Evolutionary conservation across 164 flowering plant genomes (phyloP).

Genomic region (Amborella trichopoda): DNA sequence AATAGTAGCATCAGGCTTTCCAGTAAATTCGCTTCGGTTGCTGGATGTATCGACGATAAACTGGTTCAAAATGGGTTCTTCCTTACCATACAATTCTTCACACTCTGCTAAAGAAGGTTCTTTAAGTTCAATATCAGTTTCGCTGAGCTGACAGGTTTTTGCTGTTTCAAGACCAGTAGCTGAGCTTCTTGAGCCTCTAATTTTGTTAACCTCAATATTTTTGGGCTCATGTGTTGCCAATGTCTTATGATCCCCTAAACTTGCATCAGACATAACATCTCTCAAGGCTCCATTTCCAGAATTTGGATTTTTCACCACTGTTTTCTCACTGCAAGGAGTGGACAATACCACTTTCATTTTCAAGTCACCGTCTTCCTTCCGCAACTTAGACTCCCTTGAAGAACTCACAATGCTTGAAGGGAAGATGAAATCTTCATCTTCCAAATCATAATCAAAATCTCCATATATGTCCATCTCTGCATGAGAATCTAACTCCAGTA

Average conservation of each 20-base stretch:
- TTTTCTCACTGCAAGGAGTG: slow-evolving; percentile 22
- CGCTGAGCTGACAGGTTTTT: too few relatives aligned
- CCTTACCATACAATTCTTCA: slow-evolving; percentile 82
- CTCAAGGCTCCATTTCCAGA: slow-evolving; percentile 3
- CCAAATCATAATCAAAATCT: slow-evolving; percentile 81
- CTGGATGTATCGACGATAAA: slow-evolving; percentile 15
- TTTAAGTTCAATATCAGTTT: too few relatives aligned
- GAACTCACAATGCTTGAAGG: slow-evolving; percentile 11
- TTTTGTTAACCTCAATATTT: too few relatives aligned
- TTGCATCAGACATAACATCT: neutral
- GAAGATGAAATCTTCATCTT: slow-evolving; percentile 59
- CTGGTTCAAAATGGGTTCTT: slow-evolving; percentile 40
- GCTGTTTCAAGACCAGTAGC: slow-evolving; percentile 11
- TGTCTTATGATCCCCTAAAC: neutral
- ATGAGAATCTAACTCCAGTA: slow-evolving; percentile 57
- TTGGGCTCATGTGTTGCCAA: too few relatives aligned
- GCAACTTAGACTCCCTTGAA: slow-evolving; percentile 21
- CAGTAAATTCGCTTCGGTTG: slow-evolving; percentile 9
- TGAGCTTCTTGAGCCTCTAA: slow-evolving; percentile 11
- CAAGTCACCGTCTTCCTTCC: slow-evolving; percentile 30
- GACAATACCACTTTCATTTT: slow-evolving; percentile 68
- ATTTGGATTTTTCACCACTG: slow-evolving; percentile 8
- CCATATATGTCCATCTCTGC: slow-evolving; percentile 82
- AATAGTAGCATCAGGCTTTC: too few relatives aligned
- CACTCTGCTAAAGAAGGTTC: slow-evolving; percentile 59